These are phyloP conservation scores for Cicer judaicum DNA, from an alignment of 306 rosid species.

Conservation along the genomic window DNA sequence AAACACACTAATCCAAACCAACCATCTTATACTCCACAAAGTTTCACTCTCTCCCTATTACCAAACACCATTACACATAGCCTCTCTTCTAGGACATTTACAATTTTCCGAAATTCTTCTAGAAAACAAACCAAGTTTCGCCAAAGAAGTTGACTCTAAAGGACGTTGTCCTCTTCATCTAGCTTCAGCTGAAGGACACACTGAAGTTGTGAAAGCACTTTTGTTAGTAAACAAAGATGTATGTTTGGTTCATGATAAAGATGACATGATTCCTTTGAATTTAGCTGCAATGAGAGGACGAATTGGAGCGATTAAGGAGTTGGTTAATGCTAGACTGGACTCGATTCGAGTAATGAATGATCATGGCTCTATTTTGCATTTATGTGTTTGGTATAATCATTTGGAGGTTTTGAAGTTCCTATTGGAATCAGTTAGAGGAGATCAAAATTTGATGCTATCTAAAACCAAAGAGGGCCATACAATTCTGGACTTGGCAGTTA, in stretches of 20 bases:
- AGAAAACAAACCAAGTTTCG: neutral
- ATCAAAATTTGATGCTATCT: constrained; percentile 8
- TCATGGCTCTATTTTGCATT: constrained; percentile 38
- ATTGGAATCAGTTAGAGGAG: constrained; percentile 33
- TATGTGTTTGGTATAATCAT: constrained; percentile 41
- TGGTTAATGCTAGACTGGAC: constrained; percentile 7
- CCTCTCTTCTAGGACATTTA: constrained; percentile 45
- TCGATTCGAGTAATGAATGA: neutral
- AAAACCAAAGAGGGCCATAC: constrained; percentile 39
- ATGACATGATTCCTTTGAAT: constrained; percentile 51
- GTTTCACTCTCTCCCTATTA: constrained; percentile 35
- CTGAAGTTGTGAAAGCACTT: constrained; percentile 38
- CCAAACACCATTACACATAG: constrained; percentile 50
- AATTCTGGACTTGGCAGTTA: constrained; percentile 40
- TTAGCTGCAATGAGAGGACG: constrained; percentile 49
- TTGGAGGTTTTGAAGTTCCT: constrained; percentile 38
- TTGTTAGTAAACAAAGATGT: constrained; percentile 10
- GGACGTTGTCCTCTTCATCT: constrained; percentile 53
- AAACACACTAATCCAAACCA: constrained; percentile 30
- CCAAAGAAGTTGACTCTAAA: constrained; percentile 35
- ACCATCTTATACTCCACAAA: constrained; percentile 30
- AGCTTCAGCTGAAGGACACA: constrained; percentile 45
- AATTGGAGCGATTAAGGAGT: constrained; percentile 26
- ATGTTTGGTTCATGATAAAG: constrained; percentile 42
- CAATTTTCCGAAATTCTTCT: constrained; percentile 43